Percentiles rank a stretch among this genome's conserved stretches.
Conservation (phyloP, 768 basidiomycete genomes). For the Tricholoma sp. region DNA sequence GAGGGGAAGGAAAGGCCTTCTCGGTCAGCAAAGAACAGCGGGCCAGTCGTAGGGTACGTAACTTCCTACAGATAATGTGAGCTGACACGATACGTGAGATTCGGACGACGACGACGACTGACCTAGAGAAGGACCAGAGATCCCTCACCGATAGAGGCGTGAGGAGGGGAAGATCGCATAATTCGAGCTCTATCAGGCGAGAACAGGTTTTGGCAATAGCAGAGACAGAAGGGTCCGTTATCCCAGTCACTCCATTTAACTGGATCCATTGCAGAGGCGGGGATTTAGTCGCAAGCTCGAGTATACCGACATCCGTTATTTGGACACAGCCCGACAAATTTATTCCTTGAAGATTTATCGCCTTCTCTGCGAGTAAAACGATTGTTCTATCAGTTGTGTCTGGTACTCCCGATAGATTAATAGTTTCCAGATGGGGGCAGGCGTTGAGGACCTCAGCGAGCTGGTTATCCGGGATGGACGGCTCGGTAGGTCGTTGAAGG, state of each 20-base stretch:
- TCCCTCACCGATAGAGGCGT: conserved; percentile 70
- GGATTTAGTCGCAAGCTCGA: conserved; percentile 64
- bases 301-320: conserved; percentile 74
- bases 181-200: conserved; percentile 76
- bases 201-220: conserved; percentile 73
- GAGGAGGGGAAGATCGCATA: conserved; percentile 63
- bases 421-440: conserved; percentile 64
- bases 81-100: conserved; percentile 10
- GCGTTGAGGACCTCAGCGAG: conserved; percentile 50
- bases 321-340: conserved; percentile 71
- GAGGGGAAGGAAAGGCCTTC: conserved; percentile 65
- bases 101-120: conserved; percentile 16
- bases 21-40: conserved; percentile 77
- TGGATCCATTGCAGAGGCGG: conserved; percentile 71
- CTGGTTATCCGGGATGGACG: conserved; percentile 50
- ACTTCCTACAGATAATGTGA: conserved; percentile 38
- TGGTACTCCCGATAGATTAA: conserved; percentile 63
- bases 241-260: conserved; percentile 60
- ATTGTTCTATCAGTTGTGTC: conserved; percentile 69
- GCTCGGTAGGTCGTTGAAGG: conserved; percentile 36
- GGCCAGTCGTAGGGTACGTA: conserved; percentile 72
- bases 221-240: conserved; percentile 58
- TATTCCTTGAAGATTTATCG: conserved; percentile 66
- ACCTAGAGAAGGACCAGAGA: conserved; percentile 74
- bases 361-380: conserved; percentile 53